A percentile compares a stretch with the other conserved stretches of the same genome.
Conservation (phyloP, 305 asterid genomes). For the Fraxinus xanthoxyloides region DNA sequence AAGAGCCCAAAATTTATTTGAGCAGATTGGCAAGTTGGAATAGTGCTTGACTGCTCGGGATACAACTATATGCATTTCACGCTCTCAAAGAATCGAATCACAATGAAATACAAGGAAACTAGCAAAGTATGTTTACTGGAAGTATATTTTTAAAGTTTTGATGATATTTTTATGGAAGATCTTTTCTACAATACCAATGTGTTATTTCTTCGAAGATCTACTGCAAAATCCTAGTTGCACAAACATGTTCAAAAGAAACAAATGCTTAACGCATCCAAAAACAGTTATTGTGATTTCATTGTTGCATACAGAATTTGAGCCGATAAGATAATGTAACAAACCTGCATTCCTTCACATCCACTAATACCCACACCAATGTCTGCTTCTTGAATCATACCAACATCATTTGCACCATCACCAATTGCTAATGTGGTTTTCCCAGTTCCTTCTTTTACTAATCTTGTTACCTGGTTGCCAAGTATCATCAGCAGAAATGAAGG, state of each 20-base stretch:
- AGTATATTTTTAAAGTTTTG: neutral
- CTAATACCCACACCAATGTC: conserved; percentile 90
- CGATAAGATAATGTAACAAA: conserved; percentile 21
- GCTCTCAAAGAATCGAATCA: neutral
- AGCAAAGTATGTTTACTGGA: neutral
- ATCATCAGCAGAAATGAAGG: conserved; percentile 4
- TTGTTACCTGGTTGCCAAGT: conserved; percentile 55
- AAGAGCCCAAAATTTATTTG: neutral
- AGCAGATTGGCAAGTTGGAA: neutral
- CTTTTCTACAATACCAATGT: neutral
- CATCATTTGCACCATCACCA: conserved; percentile 94
- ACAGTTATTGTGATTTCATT: neutral
- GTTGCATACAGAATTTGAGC: neutral
- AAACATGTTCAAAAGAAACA: neutral
- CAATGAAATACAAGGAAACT: neutral
- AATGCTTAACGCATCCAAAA: neutral
- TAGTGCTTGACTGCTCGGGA: neutral
- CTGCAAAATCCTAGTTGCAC: neutral
- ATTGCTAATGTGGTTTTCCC: conserved; percentile 72
- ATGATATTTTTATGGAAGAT: neutral
- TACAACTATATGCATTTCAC: neutral
- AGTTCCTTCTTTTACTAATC: conserved; percentile 78
- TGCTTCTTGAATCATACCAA: conserved; percentile 94
- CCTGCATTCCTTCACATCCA: conserved; percentile 96
- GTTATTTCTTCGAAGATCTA: neutral